Percentiles rank a stretch among this genome's conserved stretches.
Evolutionary conservation across 73 alveolate species (phyloP).

Genomic region (Paramecium sexaurelia): DNA sequence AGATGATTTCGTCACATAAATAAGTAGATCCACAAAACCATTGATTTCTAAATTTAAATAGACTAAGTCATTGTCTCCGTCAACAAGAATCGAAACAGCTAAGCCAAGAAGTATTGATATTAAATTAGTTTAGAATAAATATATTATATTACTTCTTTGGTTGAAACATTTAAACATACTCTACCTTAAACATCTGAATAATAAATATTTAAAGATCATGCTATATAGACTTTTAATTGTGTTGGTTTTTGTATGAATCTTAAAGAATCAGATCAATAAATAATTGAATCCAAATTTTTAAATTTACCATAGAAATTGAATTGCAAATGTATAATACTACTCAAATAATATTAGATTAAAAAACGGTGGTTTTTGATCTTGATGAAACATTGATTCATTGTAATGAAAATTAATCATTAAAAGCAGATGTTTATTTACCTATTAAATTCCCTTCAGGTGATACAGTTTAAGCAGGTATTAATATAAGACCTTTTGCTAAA

Average conservation of each 20-base stretch:
- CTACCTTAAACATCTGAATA: not conserved
- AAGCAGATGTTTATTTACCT: slow-evolving; percentile 75
- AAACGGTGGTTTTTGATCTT: slow-evolving; percentile 85
- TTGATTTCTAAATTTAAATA: not conserved
- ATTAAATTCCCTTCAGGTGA: slow-evolving; percentile 87
- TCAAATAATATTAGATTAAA: slow-evolving; percentile 55
- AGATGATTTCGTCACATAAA: not conserved
- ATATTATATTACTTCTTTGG: not conserved
- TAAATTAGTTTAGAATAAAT: not conserved
- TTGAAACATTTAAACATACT: not conserved
- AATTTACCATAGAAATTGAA: not conserved
- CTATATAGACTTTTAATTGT: slow-evolving; percentile 34
- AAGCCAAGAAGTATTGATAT: not conserved
- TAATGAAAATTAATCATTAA: slow-evolving; percentile 75
- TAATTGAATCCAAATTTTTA: not conserved
- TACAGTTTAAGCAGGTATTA: slow-evolving; percentile 65
- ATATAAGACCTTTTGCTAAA: slow-evolving; percentile 63
- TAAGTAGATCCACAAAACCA: not conserved
- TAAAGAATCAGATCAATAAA: not conserved
- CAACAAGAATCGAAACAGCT: not conserved
- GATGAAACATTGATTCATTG: slow-evolving; percentile 96
- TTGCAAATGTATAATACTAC: not conserved
- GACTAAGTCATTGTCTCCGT: not conserved
- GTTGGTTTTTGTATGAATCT: slow-evolving; percentile 22
- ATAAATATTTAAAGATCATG: slow-evolving; percentile 26